Conservation (phyloP, 2,329 filamentous ascomycete genomes). For the Lomentospora prolificans region DNA sequence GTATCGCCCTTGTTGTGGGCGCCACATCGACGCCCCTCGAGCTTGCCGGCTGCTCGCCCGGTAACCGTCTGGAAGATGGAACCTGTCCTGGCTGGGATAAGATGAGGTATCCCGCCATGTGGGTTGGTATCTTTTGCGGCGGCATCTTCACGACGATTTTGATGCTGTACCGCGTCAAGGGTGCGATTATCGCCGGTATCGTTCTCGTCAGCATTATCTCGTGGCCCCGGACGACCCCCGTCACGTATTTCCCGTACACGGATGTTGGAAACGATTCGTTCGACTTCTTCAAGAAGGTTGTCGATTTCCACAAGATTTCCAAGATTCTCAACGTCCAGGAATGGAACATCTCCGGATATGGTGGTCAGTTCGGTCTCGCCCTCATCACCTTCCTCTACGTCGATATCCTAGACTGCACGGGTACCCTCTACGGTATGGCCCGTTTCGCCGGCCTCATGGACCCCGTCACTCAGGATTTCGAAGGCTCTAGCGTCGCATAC, state of each 20-base stretch:
- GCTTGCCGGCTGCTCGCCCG: slow-evolving; percentile 58
- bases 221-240: slow-evolving; percentile 66
- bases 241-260: slow-evolving; percentile 75
- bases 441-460: slow-evolving; percentile 60
- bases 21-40: slow-evolving; percentile 58
- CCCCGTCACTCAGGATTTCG: slow-evolving; percentile 66
- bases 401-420: slow-evolving; percentile 69
- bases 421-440: slow-evolving; percentile 73
- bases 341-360: slow-evolving; percentile 60
- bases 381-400: slow-evolving; percentile 73
- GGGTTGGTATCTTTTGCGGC: slow-evolving; percentile 82
- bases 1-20: slow-evolving; percentile 70
- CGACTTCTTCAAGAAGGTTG: slow-evolving; percentile 81
- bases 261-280: slow-evolving; percentile 59
- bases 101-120: slow-evolving; percentile 77
- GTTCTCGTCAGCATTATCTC: slow-evolving; percentile 79
- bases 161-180: slow-evolving; percentile 80
- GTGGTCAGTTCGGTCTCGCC: slow-evolving; percentile 70
- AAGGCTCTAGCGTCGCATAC: slow-evolving; percentile 73
- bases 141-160: slow-evolving; percentile 70
- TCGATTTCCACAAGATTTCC: slow-evolving; percentile 70
- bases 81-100: slow-evolving; percentile 51
- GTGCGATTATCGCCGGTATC: slow-evolving; percentile 76
- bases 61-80: slow-evolving; percentile 33
- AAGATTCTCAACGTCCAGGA: slow-evolving; percentile 61